Conservation (phyloP, 1,284 basidiomycete species). For the Rhodotorula sp. region DNA sequence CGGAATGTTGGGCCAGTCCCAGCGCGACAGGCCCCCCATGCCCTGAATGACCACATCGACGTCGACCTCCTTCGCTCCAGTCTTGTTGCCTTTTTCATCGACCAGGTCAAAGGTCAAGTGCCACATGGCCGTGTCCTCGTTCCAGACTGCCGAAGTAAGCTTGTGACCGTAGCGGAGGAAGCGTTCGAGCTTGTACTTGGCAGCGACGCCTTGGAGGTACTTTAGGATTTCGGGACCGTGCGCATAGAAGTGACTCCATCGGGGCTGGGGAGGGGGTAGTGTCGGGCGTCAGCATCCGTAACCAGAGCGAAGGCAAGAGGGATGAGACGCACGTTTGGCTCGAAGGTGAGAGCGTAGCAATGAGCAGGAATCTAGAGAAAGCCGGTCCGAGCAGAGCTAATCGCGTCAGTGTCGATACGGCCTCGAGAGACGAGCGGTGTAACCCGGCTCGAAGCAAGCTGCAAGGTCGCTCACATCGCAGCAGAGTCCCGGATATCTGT, state of each 20-base stretch:
- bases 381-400: no score
- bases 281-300: neutral
- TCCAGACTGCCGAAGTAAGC: constrained; percentile 57
- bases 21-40: constrained; percentile 57
- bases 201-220: constrained; percentile 59
- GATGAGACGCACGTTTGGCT: constrained; percentile 52
- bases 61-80: constrained; percentile 55
- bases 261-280: constrained; percentile 40
- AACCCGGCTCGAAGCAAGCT: neutral
- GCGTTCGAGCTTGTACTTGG: constrained; percentile 60
- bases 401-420: neutral
- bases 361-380: constrained; percentile 44
- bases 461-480: constrained; percentile 56
- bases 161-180: constrained; percentile 56
- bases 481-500: constrained; percentile 54
- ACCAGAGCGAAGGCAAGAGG: no score
- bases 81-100: constrained; percentile 45
- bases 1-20: constrained; percentile 62
- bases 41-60: constrained; percentile 60
- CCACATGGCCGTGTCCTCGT: constrained; percentile 60
- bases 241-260: constrained; percentile 64
- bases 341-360: constrained; percentile 62
- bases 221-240: constrained; percentile 60
- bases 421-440: no score
- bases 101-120: constrained; percentile 55